Evolutionary conservation across 1,284 basidiomycete species (phyloP), one percentile per base, ranked within the genome.

Genomic region (Bondarzewia mesenterica): DNA sequence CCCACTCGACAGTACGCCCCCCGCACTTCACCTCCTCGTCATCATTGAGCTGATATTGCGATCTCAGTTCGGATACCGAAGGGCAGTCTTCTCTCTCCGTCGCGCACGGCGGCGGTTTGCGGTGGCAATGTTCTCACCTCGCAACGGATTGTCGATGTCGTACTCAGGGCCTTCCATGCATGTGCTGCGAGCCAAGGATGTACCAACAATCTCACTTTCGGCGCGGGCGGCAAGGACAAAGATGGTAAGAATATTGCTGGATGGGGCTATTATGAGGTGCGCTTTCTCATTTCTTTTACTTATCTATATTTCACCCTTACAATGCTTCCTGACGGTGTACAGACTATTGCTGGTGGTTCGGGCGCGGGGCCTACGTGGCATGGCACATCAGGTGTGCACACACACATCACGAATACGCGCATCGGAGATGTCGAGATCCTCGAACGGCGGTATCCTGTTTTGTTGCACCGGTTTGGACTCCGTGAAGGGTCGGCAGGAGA

Each of bases 161-260:
- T 98, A 10, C 71, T 98, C 48, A 89, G 87, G 60, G 94, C 95
- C 0, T 98, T 99, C 72, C 77, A 89, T 52, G 93, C 92, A 0
- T 89, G 85, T 46, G 92, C 94, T 8, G 95, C 93, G 0, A 91
- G 87, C 58, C 95, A 98, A 64, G 95, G 95, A 5, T 92, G 90
- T 59, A 93, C 90, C 42, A 93, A 93, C 62, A 95, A 93, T 62
- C 69, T 98, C 41, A 97, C 94, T 0, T 98, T 97, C 60, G 92
- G 92, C 10, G 73, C 81, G 0, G 92, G 90, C 20, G 92, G 92
- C 5, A 93, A 93, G 63, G 84, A 89, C 60, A 79, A 80, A 55
- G 75, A 89, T 43, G 93, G 90, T 0, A 80, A 80, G 40, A 78
- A 77, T 55, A 74, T 77, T 52, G 77, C 82, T 36, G 93, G 93